Conservation (phyloP, 345 rosid species). For the Eutrema yunnanense region DNA sequence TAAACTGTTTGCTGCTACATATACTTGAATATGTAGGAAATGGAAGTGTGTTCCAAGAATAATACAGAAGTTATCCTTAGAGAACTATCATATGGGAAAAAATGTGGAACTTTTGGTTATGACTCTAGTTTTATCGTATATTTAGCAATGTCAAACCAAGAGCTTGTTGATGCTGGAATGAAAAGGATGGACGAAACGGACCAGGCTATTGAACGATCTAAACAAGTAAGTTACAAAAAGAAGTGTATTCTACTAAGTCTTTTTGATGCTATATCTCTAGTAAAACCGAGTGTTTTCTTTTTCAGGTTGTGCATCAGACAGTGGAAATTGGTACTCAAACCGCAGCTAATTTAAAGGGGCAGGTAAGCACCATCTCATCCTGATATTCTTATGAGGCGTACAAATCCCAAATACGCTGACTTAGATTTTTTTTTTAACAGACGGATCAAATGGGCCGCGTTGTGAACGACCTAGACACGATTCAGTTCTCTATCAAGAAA, state of each 20-base stretch:
- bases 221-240: constrained; percentile 41
- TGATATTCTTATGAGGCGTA: background rate
- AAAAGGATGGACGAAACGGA: constrained; percentile 93
- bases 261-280: constrained; percentile 6
- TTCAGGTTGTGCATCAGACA: constrained; percentile 87
- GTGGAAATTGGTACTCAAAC: constrained; percentile 89
- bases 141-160: constrained; percentile 85
- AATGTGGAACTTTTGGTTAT: background rate
- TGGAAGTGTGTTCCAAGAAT: background rate
- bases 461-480: constrained; percentile 84
- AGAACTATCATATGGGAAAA: background rate
- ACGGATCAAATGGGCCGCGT: constrained; percentile 99
- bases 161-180: constrained; percentile 68
- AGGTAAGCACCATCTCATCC: constrained; percentile 38
- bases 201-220: constrained; percentile 85
- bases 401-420: background rate
- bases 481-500: constrained; percentile 95
- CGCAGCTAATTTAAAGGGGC: constrained; percentile 80
- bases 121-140: background rate
- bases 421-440: constrained; percentile 27
- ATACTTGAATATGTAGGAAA: background rate
- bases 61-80: background rate
- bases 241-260: background rate
- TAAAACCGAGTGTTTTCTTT: constrained; percentile 1
- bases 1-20: background rate